Percentiles rank a stretch among this genome's conserved stretches.
Conservation (phyloP, 257 asterid genomes). For the Petunia axillaris region DNA sequence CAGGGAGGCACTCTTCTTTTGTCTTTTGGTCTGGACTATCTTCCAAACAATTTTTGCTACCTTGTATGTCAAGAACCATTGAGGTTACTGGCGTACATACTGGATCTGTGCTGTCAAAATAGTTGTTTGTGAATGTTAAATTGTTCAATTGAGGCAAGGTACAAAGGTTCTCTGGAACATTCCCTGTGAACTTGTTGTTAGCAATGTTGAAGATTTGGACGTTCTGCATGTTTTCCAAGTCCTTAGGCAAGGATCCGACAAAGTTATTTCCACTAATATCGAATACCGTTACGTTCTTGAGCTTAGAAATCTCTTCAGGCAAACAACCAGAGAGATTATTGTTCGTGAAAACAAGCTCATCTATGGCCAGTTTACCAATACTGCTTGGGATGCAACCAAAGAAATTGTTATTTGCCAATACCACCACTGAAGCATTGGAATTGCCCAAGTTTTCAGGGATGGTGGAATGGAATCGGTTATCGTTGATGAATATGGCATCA, state of each 20-base stretch:
- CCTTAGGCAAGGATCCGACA: slow-evolving; percentile 51
- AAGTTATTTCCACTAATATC: slow-evolving; percentile 50
- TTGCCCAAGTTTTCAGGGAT: slow-evolving; percentile 63
- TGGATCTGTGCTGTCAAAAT: slow-evolving; percentile 47
- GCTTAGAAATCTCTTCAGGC: slow-evolving; percentile 55
- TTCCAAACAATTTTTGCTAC: slow-evolving; percentile 50
- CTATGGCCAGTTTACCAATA: slow-evolving; percentile 57
- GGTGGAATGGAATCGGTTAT: slow-evolving; percentile 51
- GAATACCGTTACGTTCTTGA: slow-evolving; percentile 45
- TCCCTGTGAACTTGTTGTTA: slow-evolving; percentile 46
- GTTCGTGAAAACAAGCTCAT: slow-evolving; percentile 45
- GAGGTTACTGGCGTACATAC: slow-evolving; percentile 39
- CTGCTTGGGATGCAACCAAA: slow-evolving; percentile 63
- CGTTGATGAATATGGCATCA: slow-evolving; percentile 60
- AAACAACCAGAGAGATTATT: slow-evolving; percentile 58
- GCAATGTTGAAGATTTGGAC: slow-evolving; percentile 49
- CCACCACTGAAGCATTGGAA: slow-evolving; percentile 62
- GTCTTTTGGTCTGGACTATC: slow-evolving; percentile 47
- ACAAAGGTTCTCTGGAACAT: slow-evolving; percentile 51
- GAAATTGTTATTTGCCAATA: slow-evolving; percentile 51
- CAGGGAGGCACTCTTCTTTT: slow-evolving; percentile 40
- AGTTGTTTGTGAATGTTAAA: slow-evolving; percentile 47
- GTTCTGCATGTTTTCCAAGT: slow-evolving; percentile 48
- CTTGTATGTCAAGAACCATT: slow-evolving; percentile 36
- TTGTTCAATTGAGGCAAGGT: slow-evolving; percentile 49